phyloP scores from a whole-genome alignment of 352 stramenopile species.

The Globisporangium paddicum region DNA sequence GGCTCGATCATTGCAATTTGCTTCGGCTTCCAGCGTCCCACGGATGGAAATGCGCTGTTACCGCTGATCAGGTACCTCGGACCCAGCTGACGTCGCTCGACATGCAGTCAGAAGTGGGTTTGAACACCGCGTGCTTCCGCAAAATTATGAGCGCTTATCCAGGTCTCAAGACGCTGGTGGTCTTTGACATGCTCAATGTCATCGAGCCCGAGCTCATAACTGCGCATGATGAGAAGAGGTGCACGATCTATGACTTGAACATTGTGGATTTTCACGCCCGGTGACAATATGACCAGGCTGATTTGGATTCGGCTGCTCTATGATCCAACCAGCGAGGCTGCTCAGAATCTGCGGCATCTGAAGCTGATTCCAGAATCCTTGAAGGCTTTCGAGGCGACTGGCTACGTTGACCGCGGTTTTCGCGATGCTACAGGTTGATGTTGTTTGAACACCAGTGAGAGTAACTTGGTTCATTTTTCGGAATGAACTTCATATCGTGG shows the following conservation, averaged over 20 bases:
- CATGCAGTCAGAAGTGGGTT: background rate
- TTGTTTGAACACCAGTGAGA: no score
- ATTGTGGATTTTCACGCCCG: background rate
- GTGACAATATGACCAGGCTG: background rate
- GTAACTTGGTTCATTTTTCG: no score
- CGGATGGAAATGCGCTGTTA: background rate
- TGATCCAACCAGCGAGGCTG: background rate
- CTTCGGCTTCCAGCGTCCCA: background rate
- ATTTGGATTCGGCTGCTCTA: background rate
- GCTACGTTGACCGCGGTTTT: background rate
- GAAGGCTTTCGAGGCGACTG: background rate
- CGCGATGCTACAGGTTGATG: slow-evolving; percentile 4
- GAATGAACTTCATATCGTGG: no score
- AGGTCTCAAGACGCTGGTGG: background rate
- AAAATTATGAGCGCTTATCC: slow-evolving; percentile 5
- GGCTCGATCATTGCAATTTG: slow-evolving; percentile 6
- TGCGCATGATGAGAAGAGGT: background rate
- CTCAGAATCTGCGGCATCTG: background rate
- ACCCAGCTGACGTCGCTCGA: slow-evolving; percentile 1
- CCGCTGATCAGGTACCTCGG: slow-evolving; percentile 10
- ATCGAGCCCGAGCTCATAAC: background rate
- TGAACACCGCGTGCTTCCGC: background rate
- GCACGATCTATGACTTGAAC: background rate
- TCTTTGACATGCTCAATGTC: background rate
- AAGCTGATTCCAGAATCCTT: slow-evolving; percentile 1